Conservation (phyloP, 1,284 basidiomycete genomes). For the Peniophora sp. region DNA sequence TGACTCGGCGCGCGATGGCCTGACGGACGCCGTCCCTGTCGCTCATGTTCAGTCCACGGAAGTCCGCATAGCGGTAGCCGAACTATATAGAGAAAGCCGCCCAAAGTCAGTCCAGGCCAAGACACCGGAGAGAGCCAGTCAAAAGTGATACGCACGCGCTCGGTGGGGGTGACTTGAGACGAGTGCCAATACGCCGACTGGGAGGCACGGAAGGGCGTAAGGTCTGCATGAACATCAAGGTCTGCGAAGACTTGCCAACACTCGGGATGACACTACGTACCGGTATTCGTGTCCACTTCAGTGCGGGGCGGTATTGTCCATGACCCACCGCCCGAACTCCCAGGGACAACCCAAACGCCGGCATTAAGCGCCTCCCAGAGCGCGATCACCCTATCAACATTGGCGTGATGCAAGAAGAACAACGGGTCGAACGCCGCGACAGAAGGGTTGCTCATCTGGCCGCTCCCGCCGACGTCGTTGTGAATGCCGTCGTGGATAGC, state of each 20-base stretch:
- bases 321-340: conserved; percentile 24
- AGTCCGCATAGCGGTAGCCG: conserved; percentile 38
- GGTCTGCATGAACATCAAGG: conserved; percentile 12
- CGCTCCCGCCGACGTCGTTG: conserved; percentile 29
- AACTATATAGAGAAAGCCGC: conserved; percentile 13
- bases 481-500: conserved; percentile 43
- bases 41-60: conserved; percentile 27
- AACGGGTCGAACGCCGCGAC: conserved; percentile 38
- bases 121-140: too few species aligned
- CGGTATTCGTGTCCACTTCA: conserved; percentile 23
- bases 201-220: conserved; percentile 24
- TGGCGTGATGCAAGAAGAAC: conserved; percentile 40
- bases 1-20: conserved; percentile 25
- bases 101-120: too few species aligned
- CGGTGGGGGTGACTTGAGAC: conserved; percentile 12
- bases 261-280: background rate
- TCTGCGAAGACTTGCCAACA: background rate
- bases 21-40: conserved; percentile 19
- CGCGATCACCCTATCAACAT: conserved; percentile 38
- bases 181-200: conserved; percentile 26
- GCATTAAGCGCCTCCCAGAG: conserved; percentile 35
- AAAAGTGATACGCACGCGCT: conserved; percentile 1
- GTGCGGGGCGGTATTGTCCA: conserved; percentile 23
- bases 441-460: conserved; percentile 34
- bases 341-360: conserved; percentile 26